A percentile compares a stretch with the other conserved stretches of the same genome.
Conservation (phyloP, 768 basidiomycete species). For the Mycena polygramma region DNA sequence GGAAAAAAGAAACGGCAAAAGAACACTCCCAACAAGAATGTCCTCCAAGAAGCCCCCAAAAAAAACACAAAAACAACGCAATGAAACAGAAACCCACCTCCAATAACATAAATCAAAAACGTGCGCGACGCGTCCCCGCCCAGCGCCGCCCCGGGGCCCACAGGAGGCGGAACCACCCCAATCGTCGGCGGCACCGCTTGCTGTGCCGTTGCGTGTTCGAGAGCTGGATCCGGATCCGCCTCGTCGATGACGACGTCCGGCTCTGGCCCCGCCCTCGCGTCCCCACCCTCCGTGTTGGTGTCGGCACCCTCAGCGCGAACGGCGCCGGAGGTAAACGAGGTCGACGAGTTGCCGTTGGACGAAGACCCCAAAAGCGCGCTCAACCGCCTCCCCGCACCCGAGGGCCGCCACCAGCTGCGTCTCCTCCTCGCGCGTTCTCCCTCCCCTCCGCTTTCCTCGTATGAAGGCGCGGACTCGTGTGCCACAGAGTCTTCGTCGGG, state of each 20-base stretch:
- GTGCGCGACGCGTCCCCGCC: constrained; percentile 64
- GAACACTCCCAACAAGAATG: no score
- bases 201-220: no score
- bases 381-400: constrained; percentile 10
- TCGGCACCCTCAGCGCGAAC: background rate
- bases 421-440: background rate
- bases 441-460: background rate
- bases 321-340: no score
- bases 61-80: constrained; percentile 17
- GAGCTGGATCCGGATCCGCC: no score
- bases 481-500: no score
- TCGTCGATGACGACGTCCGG: constrained; percentile 56
- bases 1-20: no score
- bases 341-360: background rate
- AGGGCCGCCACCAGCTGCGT: constrained; percentile 23
- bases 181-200: no score
- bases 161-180: no score
- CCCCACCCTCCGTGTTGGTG: no score
- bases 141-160: background rate
- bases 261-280: constrained; percentile 29
- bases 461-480: no score
- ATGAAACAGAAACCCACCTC: constrained; percentile 62
- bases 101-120: constrained; percentile 92
- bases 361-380: background rate
- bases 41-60: no score